A percentile compares a stretch with the other conserved stretches of the same genome.
phyloP scores from a whole-genome alignment of 176 grass and related monocot species.

The Chloris gayana region DNA sequence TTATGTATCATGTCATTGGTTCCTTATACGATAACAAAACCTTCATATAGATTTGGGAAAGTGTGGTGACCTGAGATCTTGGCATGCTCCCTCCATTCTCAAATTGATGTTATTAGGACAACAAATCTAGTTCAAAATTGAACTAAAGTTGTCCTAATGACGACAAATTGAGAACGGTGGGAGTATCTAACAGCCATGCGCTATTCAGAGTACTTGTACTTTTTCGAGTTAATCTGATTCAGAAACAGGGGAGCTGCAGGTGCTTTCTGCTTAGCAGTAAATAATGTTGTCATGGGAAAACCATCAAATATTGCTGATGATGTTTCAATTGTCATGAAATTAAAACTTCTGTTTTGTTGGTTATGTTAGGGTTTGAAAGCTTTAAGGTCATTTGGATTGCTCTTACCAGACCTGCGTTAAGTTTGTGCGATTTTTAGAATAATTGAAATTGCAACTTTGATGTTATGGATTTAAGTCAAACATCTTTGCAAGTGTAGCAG shows the following conservation, averaged over 20 bases:
- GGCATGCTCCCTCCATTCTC: no score
- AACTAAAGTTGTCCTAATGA: no score
- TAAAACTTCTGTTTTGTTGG: no score
- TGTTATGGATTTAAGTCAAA: slow-evolving; percentile 6
- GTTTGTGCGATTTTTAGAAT: background rate
- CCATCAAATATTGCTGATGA: background rate
- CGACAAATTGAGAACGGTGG: no score
- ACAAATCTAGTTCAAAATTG: no score
- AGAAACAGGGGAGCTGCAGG: background rate
- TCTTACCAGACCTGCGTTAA: no score
- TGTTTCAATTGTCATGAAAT: slow-evolving; percentile 27
- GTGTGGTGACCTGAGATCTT: slow-evolving; percentile 20
- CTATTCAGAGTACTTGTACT: background rate
- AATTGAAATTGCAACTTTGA: background rate
- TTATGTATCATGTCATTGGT: background rate
- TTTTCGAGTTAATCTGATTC: slow-evolving; percentile 1
- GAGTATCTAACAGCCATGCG: slow-evolving; percentile 5
- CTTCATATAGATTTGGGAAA: background rate
- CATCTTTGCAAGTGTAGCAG: background rate
- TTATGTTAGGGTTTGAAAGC: no score
- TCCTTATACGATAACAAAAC: background rate
- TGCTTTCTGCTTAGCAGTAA: no score
- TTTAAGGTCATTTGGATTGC: background rate
- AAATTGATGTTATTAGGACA: no score
- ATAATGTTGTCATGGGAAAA: background rate